Evolutionary conservation across 2,329 filamentous ascomycete species (phyloP).

Genomic region (Allantophomopsis lycopodina): DNA sequence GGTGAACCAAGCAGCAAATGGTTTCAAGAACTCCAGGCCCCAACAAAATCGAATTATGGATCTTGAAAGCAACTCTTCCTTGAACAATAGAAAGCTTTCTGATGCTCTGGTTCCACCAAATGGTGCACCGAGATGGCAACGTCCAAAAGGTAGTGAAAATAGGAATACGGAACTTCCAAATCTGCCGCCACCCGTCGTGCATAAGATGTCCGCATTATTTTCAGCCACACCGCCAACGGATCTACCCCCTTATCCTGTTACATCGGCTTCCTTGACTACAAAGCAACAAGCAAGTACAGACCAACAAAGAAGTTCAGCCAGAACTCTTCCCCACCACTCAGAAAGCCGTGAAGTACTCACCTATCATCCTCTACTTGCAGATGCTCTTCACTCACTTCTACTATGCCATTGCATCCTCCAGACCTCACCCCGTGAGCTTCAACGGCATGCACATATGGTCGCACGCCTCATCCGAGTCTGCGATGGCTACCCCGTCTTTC

Average conservation of each 20-base stretch:
- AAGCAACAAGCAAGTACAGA: constrained; percentile 15
- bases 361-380: constrained; percentile 68
- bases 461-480: constrained; percentile 60
- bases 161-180: constrained; percentile 21
- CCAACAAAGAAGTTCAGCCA: constrained; percentile 14
- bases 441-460: constrained; percentile 71
- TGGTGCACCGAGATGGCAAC: constrained; percentile 14
- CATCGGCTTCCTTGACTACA: constrained; percentile 17
- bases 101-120: constrained; percentile 30
- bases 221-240: constrained; percentile 49
- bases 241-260: constrained; percentile 52
- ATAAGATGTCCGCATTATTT: constrained; percentile 54
- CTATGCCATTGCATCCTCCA: constrained; percentile 69
- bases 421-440: constrained; percentile 64
- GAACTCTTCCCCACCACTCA: constrained; percentile 22
- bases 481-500: constrained; percentile 72
- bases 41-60: constrained; percentile 12
- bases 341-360: constrained; percentile 52
- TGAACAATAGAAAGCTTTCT: constrained; percentile 17
- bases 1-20: constrained; percentile 40
- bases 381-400: constrained; percentile 66
- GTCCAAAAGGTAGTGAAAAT: constrained; percentile 14
- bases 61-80: constrained; percentile 16
- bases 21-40: constrained; percentile 25
- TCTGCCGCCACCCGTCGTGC: constrained; percentile 31